Conservation (phyloP, 495 filamentous ascomycete genomes). For the Penicillium taxi region DNA sequence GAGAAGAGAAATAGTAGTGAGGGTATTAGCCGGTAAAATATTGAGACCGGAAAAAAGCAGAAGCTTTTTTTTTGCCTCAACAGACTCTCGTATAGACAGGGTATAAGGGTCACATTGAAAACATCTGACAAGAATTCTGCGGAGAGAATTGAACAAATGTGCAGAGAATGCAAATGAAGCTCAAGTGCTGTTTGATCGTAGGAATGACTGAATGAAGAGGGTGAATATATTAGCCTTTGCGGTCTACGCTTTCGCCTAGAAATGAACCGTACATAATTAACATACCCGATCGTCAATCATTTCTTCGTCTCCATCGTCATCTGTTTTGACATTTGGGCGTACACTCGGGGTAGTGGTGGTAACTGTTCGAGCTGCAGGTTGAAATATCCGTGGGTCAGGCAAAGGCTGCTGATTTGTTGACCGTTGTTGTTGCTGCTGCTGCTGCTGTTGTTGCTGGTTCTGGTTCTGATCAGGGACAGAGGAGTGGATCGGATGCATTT, state of each 20-base stretch:
- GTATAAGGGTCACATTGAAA: conserved; percentile 20
- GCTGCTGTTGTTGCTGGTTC: conserved; percentile 16
- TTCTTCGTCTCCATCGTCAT: conserved; percentile 51
- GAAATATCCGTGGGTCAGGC: conserved; percentile 32
- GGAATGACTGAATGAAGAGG: conserved; percentile 18
- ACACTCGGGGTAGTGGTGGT: conserved; percentile 54
- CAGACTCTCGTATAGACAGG: conserved; percentile 25
- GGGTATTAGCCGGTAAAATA: conserved; percentile 18
- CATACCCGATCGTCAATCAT: conserved; percentile 69
- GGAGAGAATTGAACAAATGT: conserved; percentile 5
- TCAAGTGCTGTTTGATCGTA: conserved; percentile 39
- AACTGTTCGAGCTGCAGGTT: conserved; percentile 48
- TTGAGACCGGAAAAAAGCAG: conserved; percentile 5
- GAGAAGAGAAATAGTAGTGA: conserved; percentile 4
- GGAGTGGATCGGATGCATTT: conserved; percentile 37
- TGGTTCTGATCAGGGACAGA: conserved; percentile 22
- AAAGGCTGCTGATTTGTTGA: conserved; percentile 16
- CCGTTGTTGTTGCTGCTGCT: conserved; percentile 10
- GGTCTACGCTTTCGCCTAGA: too few relatives aligned
- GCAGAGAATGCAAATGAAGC: conserved; percentile 11
- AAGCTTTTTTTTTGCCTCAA: conserved; percentile 4
- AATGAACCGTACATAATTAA: conserved; percentile 23
- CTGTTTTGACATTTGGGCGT: conserved; percentile 44
- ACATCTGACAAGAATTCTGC: conserved; percentile 15
- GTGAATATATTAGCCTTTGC: conserved; percentile 9